Evolutionary conservation across 805 yeast genomes (phyloP), one percentile per base, ranked within the genome.

Genomic region (Candida ascalaphidarum): DNA sequence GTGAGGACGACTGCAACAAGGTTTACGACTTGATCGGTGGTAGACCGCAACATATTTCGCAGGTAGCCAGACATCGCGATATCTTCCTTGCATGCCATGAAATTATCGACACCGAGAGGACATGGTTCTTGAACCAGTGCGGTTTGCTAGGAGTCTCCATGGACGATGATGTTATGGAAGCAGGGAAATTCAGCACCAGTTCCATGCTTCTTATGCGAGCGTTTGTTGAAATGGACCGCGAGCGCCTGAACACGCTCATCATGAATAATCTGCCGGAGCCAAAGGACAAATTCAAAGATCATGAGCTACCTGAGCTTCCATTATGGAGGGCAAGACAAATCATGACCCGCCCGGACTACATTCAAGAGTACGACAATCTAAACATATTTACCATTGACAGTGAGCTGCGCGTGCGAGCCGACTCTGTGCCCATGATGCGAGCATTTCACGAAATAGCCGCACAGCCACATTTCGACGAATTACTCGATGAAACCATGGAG

Each of bases 121-220:
- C 86, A 0, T 83, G 94, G 94, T 79, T 82, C 37, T 61, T 83
- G 38, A 83, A 81, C 45, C 84, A 82, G 42, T 82, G 94, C 52
- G 92, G 85, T 0, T 55, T 83, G 10, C 52, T 83, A 7, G 94
- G 94, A 2, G 66, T 64, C 38, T 74, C 65, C 12, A 81, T 83
- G 94, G 94, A 83, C 45, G 94, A 83, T 44, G 94, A 83, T 54
- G 94, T 83, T 5, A 80, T 81, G 81, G 88, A 80, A 36, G 65
- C 70, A 36, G 94, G 94, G 4, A 82, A 81, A 49, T 81, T 81
- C 41, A 65, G 85, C 2, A 59, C 76, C 7, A 65, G 81, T 23
- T 88, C 89, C 11, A 79, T 81, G 86, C 54, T 77, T 5, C 55
- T 81, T 30, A 76, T 80, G 71, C 61, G 71, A 31, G 82, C 68